Conservation (phyloP, 192 early-diverging fungal genomes). For the Backusella morwellensis region DNA sequence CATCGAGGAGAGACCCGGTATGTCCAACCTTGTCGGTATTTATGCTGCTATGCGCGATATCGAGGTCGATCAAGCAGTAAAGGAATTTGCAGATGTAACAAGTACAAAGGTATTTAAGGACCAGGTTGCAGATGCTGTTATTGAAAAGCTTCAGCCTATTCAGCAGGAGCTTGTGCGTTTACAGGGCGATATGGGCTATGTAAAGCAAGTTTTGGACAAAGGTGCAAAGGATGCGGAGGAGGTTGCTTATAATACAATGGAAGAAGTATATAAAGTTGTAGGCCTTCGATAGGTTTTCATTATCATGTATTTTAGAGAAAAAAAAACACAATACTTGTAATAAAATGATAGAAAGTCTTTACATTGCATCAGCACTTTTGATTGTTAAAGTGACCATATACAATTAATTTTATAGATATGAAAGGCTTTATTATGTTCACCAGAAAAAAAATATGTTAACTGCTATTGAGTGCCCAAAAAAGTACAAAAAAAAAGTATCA, state of each 20-base stretch:
- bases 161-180: slow-evolving; percentile 60
- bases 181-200: slow-evolving; percentile 53
- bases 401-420: too few relatives aligned
- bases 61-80: slow-evolving; percentile 46
- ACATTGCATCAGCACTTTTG: too few relatives aligned
- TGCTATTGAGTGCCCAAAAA: neutral
- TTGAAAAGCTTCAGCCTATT: slow-evolving; percentile 62
- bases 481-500: neutral
- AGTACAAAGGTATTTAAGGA: slow-evolving; percentile 74
- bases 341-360: neutral
- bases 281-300: slow-evolving; percentile 44
- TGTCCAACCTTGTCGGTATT: slow-evolving; percentile 82
- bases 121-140: slow-evolving; percentile 61
- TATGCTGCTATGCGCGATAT: slow-evolving; percentile 54
- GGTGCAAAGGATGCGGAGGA: slow-evolving; percentile 65
- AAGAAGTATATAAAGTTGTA: slow-evolving; percentile 50
- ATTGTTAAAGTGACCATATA: too few relatives aligned
- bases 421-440: neutral
- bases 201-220: slow-evolving; percentile 59
- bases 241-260: slow-evolving; percentile 59
- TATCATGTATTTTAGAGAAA: neutral
- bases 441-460: neutral
- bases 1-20: slow-evolving; percentile 67
- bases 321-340: neutral
- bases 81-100: slow-evolving; percentile 41